phyloP scores from a whole-genome alignment of 2,329 filamentous ascomycete genomes.

The Mycosphaerelloides madeirae region DNA sequence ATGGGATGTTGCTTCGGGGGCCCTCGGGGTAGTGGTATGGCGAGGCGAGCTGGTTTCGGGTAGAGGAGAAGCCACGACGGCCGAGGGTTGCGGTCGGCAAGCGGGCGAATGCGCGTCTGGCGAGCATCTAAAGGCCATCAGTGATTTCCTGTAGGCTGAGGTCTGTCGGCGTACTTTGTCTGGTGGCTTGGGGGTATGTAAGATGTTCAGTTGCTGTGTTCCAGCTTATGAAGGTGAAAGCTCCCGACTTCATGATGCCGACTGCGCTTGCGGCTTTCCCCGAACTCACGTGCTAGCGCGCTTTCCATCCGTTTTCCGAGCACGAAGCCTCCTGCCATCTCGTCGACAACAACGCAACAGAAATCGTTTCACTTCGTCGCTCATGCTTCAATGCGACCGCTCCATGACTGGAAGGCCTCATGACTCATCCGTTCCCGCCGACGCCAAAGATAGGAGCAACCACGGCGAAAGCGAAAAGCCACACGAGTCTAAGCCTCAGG shows the following conservation, averaged over 20 bases:
- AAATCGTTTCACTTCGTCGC: no score
- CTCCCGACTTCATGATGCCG: slow-evolving; percentile 1
- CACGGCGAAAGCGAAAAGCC: no score
- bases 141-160: not conserved
- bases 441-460: no score
- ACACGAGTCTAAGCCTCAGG: no score
- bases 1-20: slow-evolving; percentile 88
- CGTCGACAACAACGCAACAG: no score
- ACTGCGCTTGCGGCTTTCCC: no score
- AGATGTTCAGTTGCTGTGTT: not conserved
- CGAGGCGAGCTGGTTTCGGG: slow-evolving; percentile 76
- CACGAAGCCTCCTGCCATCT: no score
- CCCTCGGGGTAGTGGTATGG: slow-evolving; percentile 99
- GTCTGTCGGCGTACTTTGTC: slow-evolving; percentile 1
- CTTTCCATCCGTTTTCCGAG: no score
- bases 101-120: slow-evolving; percentile 51
- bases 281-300: no score
- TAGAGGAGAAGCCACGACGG: slow-evolving; percentile 92
- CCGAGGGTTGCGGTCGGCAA: slow-evolving; percentile 54
- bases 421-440: no score
- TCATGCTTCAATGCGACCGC: no score
- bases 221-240: not conserved
- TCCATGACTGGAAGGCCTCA: no score
- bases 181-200: not conserved
- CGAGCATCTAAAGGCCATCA: slow-evolving; percentile 27